Base-by-base conservation (phyloP, 1,284 basidiomycete genomes). In the Apiotrichum montevideense region DNA sequence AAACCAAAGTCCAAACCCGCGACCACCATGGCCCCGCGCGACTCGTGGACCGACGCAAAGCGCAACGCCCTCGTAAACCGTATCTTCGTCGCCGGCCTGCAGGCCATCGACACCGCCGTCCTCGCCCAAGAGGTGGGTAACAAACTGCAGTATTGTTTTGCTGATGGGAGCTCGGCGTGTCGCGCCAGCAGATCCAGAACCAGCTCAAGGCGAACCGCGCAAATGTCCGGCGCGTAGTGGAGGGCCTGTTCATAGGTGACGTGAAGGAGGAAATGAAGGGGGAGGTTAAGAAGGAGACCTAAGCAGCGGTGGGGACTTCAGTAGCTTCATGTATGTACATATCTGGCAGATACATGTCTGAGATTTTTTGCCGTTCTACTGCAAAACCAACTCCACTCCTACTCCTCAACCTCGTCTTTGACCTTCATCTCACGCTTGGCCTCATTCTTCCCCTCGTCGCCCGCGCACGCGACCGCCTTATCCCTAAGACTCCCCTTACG, bases 201-300 rank as follows among this genome's bases (percentile, higher is more conserved):
- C 56, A 57, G 51, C 45, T 56, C 45, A 52, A 48, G 51, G 11
- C 55, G 2, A 56, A 56, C 37, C 55, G 55, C 45, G 10, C 32
- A 15, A 56, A 56, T 34, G 10, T 56, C 29, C 55, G 55, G 35
- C n/a, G 40, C 14, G 2, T 9, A 6, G 49, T 50, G 8, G 33
- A 51, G 37, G 32, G 51, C 29, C 35, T 35, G 5, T 3, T 46
- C 21, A 39, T 8, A 13, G 37, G 37, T 13, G 37, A 39, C 8
- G 13, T 13, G 7, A 39, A 39, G 37, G 7, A 39, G 13, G 13
- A 39, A 8, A 39, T 21, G 21, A 39, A 39, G 37, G 37, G 37
- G 8, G 37, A 39, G 37, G 13, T 13, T 39, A 39, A 39, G 37
- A 8, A 39, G 13, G 13, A 39, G 7, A 39, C 13, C 7, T 39